Evolutionary conservation across 768 basidiomycete species (phyloP), one percentile per base, ranked within the genome.

Genomic region (Gyrodon lividus): DNA sequence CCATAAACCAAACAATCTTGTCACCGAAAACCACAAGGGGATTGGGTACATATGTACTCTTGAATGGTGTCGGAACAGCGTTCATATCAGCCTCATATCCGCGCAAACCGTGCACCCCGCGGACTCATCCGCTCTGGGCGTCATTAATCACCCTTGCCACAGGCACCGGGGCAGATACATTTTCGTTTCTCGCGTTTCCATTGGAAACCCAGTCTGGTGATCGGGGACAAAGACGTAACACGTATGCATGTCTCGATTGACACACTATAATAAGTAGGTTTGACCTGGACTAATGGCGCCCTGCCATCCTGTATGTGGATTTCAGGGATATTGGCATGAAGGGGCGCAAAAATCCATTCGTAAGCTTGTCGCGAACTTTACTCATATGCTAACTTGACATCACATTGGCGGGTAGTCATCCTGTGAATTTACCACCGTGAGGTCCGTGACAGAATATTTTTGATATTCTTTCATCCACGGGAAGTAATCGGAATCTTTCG

Each of bases 1-100:
- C n/a, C n/a, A n/a, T n/a, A n/a, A n/a, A n/a, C n/a, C n/a, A n/a
- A n/a, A 5, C 35, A n/a, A n/a, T 37, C 35, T 37, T 10, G 43
- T 7, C 8, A 33, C 12, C 30, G 3, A 9, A 31, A 23, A 20
- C 44, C n/a, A 14, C 49, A 19, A 54, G 34, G 37, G 38, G 43
- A 24, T 52, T 46, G 39, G 46, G 31, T 52, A 23, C 31, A n/a
- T n/a, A n/a, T n/a, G n/a, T n/a, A n/a, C n/a, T 16, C 47, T 38
- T 38, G 16, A 5, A 58, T 59, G 43, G 54, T 55, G 59, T 51
- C 39, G 50, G 50, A 45, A 46, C 26, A n/a, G n/a, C 50, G 33
- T 53, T 45, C 52, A 40, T 50, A 45, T 54, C 56, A 50, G 43
- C 35, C 56, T 68, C 68, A 70, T 70, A 55, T 68, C 67, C 67